Base-by-base conservation (phyloP, 2,329 filamentous ascomycete genomes). In the Trichoderma asperellum region DNA sequence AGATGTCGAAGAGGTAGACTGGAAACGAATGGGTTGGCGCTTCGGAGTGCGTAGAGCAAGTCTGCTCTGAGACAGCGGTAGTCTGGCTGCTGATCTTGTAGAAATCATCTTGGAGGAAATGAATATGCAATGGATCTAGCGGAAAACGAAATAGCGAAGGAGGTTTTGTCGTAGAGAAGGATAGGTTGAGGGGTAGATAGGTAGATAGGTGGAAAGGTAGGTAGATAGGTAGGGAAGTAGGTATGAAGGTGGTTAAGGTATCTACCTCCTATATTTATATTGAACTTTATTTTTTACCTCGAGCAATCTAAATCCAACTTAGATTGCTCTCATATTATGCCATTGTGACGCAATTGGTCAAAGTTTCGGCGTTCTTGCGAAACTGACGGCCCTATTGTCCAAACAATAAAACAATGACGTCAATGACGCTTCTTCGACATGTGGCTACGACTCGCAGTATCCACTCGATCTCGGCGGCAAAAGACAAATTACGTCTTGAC, bases 271-370 rank as follows among this genome's bases (percentile, higher is more conserved):
- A 43, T 43, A 43, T 43, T n/a, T 43, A 43, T 43, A 43, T 43
- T 7, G 5, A 43, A 43, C 18, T 43, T 10, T 43, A 43, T 0
- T 8, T 43, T 43, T 10, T 8, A 2, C 14, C 1, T 43, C 2
- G 40, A n/a, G 6, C 2, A 43, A 43, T 43, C 40, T 18, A n/a
- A 43, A 43, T 43, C 18, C 7, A 43, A n/a, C 8, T 4, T 7
- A 43, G 18, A 43, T 18, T n/a, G 18, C 40, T 43, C 18, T 43
- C 18, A 43, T 55, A 61, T 68, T 68, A 68, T 68, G 65, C 32
- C 65, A 68, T 61, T 24, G 65, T 68, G 65, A 68, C 65, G 65
- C 65, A 68, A 68, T 55, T 16, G n/a, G 18, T 52, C 40, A 49
- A 56, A 53, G 43, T 34, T 47, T 47, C 53, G 3, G 16, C 40